A percentile compares a stretch with the other conserved stretches of the same genome.
phyloP scores from a whole-genome alignment of 441 rosid species.

The Bocquillonia castaneifolia region DNA sequence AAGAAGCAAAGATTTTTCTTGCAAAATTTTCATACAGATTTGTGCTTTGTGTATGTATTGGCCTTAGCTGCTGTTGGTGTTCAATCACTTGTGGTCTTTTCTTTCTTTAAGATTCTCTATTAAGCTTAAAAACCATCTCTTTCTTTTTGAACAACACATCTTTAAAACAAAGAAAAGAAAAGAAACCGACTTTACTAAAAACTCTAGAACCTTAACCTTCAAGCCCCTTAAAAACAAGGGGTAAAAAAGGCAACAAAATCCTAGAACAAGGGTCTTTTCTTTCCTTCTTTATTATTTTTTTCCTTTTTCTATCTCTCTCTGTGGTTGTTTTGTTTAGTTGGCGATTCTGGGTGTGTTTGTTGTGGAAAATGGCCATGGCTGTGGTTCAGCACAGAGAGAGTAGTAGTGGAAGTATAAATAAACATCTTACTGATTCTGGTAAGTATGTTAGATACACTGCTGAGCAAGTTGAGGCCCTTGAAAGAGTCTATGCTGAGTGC shows the following conservation, averaged over 20 bases:
- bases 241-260: not conserved
- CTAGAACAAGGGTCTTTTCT: slow-evolving; percentile 18
- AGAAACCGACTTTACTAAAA: slow-evolving; percentile 35
- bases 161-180: slow-evolving; percentile 1
- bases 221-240: slow-evolving; percentile 10
- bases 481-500: slow-evolving; percentile 94
- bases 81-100: not conserved
- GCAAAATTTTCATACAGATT: no score
- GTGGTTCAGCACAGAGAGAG: slow-evolving; percentile 73
- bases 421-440: slow-evolving; percentile 67
- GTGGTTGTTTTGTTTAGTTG: not conserved
- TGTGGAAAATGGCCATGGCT: slow-evolving; percentile 65
- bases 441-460: slow-evolving; percentile 97
- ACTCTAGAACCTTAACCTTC: slow-evolving; percentile 22
- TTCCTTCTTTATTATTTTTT: not conserved
- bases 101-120: slow-evolving; percentile 10
- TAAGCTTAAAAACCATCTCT: slow-evolving; percentile 13
- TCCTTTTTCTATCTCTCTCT: not conserved
- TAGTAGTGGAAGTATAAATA: slow-evolving; percentile 71
- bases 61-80: no score
- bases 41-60: no score
- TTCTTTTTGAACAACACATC: slow-evolving; percentile 17
- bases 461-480: slow-evolving; percentile 98
- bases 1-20: no score
- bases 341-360: not conserved